These are phyloP conservation scores for Urtica urens DNA, from an alignment of 306 rosid genomes.

Conservation along the genomic window DNA sequence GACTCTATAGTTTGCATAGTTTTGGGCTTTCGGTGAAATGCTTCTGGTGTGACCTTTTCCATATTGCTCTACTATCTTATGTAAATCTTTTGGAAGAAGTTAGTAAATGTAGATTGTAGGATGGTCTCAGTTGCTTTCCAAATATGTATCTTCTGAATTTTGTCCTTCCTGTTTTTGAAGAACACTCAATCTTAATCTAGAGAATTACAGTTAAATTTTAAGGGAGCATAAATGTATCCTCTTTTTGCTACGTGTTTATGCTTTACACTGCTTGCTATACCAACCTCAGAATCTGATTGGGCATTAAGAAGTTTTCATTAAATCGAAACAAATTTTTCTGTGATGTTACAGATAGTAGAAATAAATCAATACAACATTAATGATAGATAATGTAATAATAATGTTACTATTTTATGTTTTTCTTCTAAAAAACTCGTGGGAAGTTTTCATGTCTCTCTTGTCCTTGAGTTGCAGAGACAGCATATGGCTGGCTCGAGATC, in stretches of 20 bases:
- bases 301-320: neutral
- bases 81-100: constrained; percentile 14
- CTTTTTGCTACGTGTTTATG: neutral
- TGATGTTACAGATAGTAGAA: constrained; percentile 1
- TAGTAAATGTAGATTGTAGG: neutral
- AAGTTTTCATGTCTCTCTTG: constrained; percentile 23
- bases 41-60: neutral
- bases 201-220: neutral
- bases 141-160: neutral
- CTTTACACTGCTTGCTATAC: neutral
- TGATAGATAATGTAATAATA: neutral
- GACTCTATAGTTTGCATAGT: neutral
- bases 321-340: neutral
- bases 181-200: neutral
- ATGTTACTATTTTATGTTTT: constrained; percentile 15
- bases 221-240: neutral
- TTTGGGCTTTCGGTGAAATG: neutral
- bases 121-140: neutral
- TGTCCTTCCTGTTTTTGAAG: neutral
- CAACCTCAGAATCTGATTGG: neutral
- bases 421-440: constrained; percentile 15
- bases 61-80: neutral
- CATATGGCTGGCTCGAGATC: constrained; percentile 43
- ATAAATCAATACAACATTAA: constrained; percentile 3
- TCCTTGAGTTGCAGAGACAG: constrained; percentile 32